phyloP scores from a whole-genome alignment of 2,329 filamentous ascomycete genomes.

The Meredithiella fracta region DNA sequence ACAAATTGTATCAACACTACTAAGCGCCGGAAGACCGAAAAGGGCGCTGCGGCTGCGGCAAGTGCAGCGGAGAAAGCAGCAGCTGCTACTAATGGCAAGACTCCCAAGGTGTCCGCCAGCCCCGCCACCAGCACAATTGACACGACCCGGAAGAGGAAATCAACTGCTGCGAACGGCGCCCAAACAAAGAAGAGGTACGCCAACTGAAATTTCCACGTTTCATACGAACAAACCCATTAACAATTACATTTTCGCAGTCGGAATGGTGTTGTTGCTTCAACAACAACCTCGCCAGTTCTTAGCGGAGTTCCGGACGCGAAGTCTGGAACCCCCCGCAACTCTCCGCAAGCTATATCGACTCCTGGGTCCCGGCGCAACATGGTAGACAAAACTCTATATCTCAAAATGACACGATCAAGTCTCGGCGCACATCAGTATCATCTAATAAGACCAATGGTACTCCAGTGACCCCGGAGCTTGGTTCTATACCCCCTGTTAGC shows the following conservation, averaged over 20 bases:
- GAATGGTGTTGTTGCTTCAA: slow-evolving; percentile 35
- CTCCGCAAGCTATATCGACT: slow-evolving; percentile 19
- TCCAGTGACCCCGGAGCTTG: slow-evolving; percentile 24
- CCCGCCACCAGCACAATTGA: slow-evolving; percentile 55
- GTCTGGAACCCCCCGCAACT: slow-evolving; percentile 21
- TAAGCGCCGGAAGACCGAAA: slow-evolving; percentile 73
- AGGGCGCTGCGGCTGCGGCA: slow-evolving; percentile 21
- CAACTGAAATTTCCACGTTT: neutral
- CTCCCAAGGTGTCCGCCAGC: slow-evolving; percentile 41
- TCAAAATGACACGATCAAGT: slow-evolving; percentile 35
- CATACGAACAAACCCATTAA: neutral
- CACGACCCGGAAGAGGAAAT: slow-evolving; percentile 56
- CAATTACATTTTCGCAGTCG: slow-evolving; percentile 17
- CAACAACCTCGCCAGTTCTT: slow-evolving; percentile 58
- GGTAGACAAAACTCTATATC: slow-evolving; percentile 60
- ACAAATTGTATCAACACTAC: slow-evolving; percentile 31
- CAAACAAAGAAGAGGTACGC: slow-evolving; percentile 63
- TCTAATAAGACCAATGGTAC: slow-evolving; percentile 45
- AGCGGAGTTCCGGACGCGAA: slow-evolving; percentile 48
- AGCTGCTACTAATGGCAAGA: slow-evolving; percentile 21
- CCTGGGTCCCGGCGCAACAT: slow-evolving; percentile 52
- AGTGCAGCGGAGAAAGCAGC: neutral
- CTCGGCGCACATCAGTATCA: slow-evolving; percentile 41
- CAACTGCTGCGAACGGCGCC: slow-evolving; percentile 45
- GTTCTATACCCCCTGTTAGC: slow-evolving; percentile 20